Conservation (phyloP, 1,139 yeast genomes). For the Candida albicans region DNA sequence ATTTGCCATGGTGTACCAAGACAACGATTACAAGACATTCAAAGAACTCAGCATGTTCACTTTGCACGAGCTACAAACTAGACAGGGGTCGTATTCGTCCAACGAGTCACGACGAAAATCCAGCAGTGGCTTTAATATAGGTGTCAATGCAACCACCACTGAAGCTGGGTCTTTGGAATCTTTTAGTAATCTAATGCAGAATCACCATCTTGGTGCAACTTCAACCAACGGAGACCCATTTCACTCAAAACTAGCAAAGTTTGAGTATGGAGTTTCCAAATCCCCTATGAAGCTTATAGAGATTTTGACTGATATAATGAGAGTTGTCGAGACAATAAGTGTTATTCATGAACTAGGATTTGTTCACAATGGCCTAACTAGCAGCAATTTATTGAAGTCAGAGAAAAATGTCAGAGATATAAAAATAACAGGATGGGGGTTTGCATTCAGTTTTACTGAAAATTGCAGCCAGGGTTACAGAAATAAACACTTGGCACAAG, state of each 20-base stretch:
- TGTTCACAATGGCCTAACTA: constrained; percentile 52
- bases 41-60: constrained; percentile 11
- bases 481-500: constrained; percentile 25
- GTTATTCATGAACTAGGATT: constrained; percentile 44
- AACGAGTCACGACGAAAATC: constrained; percentile 5
- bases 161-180: constrained; percentile 2
- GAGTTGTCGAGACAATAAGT: constrained; percentile 35
- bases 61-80: not conserved
- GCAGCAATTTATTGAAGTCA: constrained; percentile 35
- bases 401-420: constrained; percentile 28
- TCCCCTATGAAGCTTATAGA: constrained; percentile 26
- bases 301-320: constrained; percentile 34
- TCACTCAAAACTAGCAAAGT: constrained; percentile 9
- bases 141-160: constrained; percentile 4
- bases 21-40: constrained; percentile 24
- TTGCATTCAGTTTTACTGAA: constrained; percentile 47
- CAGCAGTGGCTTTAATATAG: constrained; percentile 4
- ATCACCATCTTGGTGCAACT: not conserved
- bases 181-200: not conserved
- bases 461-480: constrained; percentile 39
- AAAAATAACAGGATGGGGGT: constrained; percentile 52
- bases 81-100: constrained; percentile 9
- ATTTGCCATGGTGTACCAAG: constrained; percentile 29
- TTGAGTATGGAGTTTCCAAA: constrained; percentile 19
- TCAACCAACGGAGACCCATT: constrained; percentile 8